These are phyloP conservation scores for Euphorbia celastroides DNA, from an alignment of 441 rosid genomes.

Conservation along the genomic window DNA sequence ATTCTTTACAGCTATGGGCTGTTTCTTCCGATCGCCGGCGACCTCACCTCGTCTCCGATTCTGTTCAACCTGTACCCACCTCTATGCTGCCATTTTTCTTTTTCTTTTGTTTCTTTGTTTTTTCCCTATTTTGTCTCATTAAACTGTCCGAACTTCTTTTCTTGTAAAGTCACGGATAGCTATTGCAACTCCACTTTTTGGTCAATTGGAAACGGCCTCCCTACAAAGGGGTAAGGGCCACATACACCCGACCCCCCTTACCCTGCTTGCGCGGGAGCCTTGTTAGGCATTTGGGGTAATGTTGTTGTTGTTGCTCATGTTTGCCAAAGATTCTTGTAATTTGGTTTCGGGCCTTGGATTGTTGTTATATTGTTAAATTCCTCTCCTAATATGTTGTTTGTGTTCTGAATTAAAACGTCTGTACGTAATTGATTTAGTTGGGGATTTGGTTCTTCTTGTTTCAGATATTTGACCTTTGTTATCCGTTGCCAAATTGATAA, in stretches of 20 bases:
- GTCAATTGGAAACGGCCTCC: no score
- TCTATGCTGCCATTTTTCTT: no score
- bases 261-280: no score
- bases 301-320: neutral
- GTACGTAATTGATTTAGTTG: neutral
- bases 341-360: neutral
- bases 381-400: neutral
- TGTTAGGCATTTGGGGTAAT: no score
- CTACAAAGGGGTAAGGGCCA: no score
- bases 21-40: slow-evolving; percentile 42
- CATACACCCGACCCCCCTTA: no score
- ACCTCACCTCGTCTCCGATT: slow-evolving; percentile 18
- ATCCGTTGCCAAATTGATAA: neutral
- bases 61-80: slow-evolving; percentile 27
- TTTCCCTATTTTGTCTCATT: no score
- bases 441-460: slow-evolving; percentile 2
- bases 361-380: neutral
- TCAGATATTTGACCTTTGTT: neutral
- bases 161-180: no score
- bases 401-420: neutral
- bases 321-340: no score
- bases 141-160: no score
- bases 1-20: slow-evolving; percentile 59
- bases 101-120: neutral
- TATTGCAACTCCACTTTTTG: no score